Base-by-base conservation (phyloP, 2,329 filamentous ascomycete species). In the Nannizzia gypsea region DNA sequence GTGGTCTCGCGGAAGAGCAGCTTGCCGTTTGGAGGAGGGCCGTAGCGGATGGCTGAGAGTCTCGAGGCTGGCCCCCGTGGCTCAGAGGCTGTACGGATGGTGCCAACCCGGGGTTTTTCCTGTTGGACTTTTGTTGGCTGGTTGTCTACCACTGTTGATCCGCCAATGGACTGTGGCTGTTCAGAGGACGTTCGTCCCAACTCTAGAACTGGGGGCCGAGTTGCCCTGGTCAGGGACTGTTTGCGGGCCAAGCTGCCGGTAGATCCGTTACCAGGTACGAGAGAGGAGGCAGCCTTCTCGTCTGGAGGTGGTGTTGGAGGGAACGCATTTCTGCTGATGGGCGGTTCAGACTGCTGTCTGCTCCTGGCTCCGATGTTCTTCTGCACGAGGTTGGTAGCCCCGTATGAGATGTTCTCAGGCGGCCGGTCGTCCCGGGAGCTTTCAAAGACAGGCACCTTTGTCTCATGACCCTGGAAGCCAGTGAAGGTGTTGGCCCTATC, bases 241-340 rank as follows among this genome's bases (percentile, higher is more conserved):
- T 81, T 75, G 65, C 68, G 74, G 70, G 69, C 76, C 62, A 68
- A 73, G 66, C 67, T 73, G 61, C 62, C 63, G 48, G 63, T 62
- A 40, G 72, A 68, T 48, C 66, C 68, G 42, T 66, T 67, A 13
- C n/a, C 34, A 9, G 24, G 50, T 6, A 31, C 44, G 15, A 50
- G 44, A 6, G 44, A 50, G 36, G 57, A 54, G 24, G 63, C 61
- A 31, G 63, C 61, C 67, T 86, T 87, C 66, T 96, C 90, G 77
- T 99, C 93, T 4, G 93, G 93, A 5, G 93, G 93, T 44, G 93
- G 93, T n/a, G 93, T 97, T n/a, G 93, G 93, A 17, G 93, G 93
- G 77, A 97, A 96, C 63, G 92, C 83, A 67, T 88, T 89, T 67
- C 90, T 85, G 70, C 83, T 83, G 64, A 84, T 78, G 0, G 89